A percentile compares a stretch with the other conserved stretches of the same genome.
Conservation (phyloP, 805 yeast species). For the Jamesozyma piceae region DNA sequence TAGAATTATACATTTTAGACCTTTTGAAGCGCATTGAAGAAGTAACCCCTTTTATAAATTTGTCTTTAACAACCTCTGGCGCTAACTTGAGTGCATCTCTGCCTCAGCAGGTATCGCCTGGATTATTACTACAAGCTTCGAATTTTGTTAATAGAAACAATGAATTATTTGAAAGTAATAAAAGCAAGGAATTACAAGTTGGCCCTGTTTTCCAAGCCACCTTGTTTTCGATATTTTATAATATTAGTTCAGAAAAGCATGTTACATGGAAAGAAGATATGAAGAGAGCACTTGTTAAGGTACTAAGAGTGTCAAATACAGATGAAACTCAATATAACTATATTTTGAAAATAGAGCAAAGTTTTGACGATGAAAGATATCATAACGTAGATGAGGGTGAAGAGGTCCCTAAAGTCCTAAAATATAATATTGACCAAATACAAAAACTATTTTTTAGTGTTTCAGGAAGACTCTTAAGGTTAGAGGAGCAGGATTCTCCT, state of each 20-base stretch:
- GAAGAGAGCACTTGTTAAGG: conserved; percentile 43
- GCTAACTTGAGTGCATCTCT: conserved; percentile 45
- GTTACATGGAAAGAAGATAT: conserved; percentile 68
- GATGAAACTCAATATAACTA: conserved; percentile 31
- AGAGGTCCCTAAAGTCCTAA: conserved; percentile 28
- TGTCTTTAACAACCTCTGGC: conserved; percentile 62
- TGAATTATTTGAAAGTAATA: neutral
- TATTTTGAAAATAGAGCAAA: conserved; percentile 41
- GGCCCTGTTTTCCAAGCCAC: conserved; percentile 56
- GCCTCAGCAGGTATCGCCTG: conserved; percentile 51
- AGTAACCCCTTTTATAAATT: conserved; percentile 55
- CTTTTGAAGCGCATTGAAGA: conserved; percentile 51
- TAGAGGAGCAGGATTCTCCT: conserved; percentile 55
- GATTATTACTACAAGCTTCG: conserved; percentile 56
- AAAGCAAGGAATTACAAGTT: conserved; percentile 28
- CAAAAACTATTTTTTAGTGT: conserved; percentile 56
- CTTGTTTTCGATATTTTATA: conserved; percentile 54
- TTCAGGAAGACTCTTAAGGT: conserved; percentile 52
- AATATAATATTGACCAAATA: conserved; percentile 35
- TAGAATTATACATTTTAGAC: conserved; percentile 41
- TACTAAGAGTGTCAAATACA: conserved; percentile 27
- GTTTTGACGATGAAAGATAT: conserved; percentile 60
- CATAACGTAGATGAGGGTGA: conserved; percentile 49
- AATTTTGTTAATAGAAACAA: conserved; percentile 30
- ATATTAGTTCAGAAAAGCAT: conserved; percentile 35